Evolutionary conservation across 768 basidiomycete genomes (phyloP), one percentile per base, ranked within the genome.

Genomic region (Daedaleopsis nitida): DNA sequence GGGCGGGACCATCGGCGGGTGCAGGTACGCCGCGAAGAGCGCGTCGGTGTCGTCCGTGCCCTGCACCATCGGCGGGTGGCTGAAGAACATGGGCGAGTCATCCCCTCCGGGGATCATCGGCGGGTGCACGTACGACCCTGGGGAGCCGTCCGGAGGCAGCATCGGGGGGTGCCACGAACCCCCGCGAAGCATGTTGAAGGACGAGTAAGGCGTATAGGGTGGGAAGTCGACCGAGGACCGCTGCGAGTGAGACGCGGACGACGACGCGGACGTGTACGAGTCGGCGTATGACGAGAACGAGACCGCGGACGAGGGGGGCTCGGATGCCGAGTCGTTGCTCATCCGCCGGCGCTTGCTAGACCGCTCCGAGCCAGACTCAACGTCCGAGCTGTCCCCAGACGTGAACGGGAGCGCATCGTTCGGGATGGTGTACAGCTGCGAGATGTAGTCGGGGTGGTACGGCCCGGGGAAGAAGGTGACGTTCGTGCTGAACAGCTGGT

Each of bases 91-190:
- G 17, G 85, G 82, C 19, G 83, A 81, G 57, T 90, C 87, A 37
- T 85, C 85, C 5, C 75, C 21, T 37, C 16, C n/a, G 0, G 84
- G 83, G 3, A 87, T 77, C 87, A 89, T 87, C 2, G 87, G 86
- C 10, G 89, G 89, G 62, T 91, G 89, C 63, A 86, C 79, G 43
- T 85, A 70, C 19, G 42, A 8, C 8, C 81, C 78, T 1, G 83
- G 83, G 4, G 86, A 86, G 57, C 80, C 47, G 54, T 67, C 82
- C 64, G 84, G 83, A 5, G 83, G 77, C 65, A 88, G 79, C 81
- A 88, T 87, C 11, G 89, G 87, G 3, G 90, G 89, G 73, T 92
- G 91, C 89, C 89, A 91, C 67, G 89, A 87, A 9, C 87, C 63
- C 6, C 83, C 85, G 16, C 86, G 76, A 32, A 86, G 74, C 5